These are phyloP conservation scores for Chalciporus sp. DNA, from an alignment of 1,284 basidiomycete species.

Conservation along the genomic window DNA sequence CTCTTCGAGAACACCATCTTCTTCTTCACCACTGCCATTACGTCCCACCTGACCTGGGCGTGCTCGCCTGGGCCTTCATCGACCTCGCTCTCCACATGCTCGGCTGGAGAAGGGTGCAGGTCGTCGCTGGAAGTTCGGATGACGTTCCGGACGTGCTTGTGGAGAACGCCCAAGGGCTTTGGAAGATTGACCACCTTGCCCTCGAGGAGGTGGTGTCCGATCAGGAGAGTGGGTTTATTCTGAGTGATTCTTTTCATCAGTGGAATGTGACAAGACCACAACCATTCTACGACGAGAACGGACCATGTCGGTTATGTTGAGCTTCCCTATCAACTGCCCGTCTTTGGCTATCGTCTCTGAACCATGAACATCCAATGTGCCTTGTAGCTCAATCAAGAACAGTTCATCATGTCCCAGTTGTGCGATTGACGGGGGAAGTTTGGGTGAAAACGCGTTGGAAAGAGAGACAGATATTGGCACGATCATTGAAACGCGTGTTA, in stretches of 20 bases:
- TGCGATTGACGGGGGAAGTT: conserved; percentile 60
- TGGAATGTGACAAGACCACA: not conserved
- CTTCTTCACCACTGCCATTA: conserved; percentile 65
- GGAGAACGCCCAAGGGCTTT: conserved; percentile 77
- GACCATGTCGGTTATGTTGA: conserved; percentile 58
- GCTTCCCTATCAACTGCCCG: conserved; percentile 64
- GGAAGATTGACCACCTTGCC: conserved; percentile 78
- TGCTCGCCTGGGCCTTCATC: conserved; percentile 1
- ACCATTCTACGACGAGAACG: conserved; percentile 17
- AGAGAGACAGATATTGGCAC: conserved; percentile 49
- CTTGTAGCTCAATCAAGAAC: conserved; percentile 77
- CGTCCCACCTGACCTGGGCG: conserved; percentile 41
- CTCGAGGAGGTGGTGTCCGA: conserved; percentile 89
- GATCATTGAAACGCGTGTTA: conserved; percentile 42
- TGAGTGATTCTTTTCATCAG: conserved; percentile 31
- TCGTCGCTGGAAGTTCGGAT: not conserved
- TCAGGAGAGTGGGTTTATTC: conserved; percentile 78
- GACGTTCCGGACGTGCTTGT: conserved; percentile 28
- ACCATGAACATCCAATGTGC: conserved; percentile 65
- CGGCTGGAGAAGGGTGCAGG: not conserved
- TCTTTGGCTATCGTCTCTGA: conserved; percentile 46
- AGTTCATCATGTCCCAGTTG: conserved; percentile 70
- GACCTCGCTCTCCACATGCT: conserved; percentile 3
- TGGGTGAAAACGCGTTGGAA: conserved; percentile 36
- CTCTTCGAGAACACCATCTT: conserved; percentile 81